phyloP scores from a whole-genome alignment of 148 eudicot species.

The Amaranthus hypochondriacus region DNA sequence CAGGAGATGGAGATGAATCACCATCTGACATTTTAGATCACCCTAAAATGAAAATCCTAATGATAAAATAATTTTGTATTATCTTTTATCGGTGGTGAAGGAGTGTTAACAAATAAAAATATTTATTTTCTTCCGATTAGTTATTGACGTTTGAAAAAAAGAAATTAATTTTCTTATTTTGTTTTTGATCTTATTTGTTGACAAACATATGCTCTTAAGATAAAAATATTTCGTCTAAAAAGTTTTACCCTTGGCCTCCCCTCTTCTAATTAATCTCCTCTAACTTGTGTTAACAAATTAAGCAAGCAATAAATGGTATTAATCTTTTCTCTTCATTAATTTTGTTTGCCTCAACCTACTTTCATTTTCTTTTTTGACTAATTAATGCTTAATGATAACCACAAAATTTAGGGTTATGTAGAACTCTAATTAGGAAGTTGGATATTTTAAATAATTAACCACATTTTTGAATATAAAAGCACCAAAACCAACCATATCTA shows the following conservation, averaged over 20 bases:
- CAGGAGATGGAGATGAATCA: slow-evolving; percentile 20
- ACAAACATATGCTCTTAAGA: slow-evolving; percentile 2
- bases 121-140: too few relatives aligned
- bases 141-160: too few relatives aligned
- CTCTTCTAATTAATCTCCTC: slow-evolving; percentile 22
- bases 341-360: neutral
- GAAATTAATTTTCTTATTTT: slow-evolving; percentile 1
- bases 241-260: slow-evolving; percentile 23
- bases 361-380: slow-evolving; percentile 1
- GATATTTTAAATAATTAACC: neutral
- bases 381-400: slow-evolving; percentile 3
- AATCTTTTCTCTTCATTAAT: slow-evolving; percentile 15
- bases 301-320: neutral
- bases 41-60: too few relatives aligned
- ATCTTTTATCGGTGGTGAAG: too few relatives aligned
- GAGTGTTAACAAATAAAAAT: too few relatives aligned
- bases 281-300: neutral
- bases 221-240: slow-evolving; percentile 8
- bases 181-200: neutral
- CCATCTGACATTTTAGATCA: slow-evolving; percentile 12
- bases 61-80: too few relatives aligned
- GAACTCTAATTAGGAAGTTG: neutral
- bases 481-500: neutral
- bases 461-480: neutral
- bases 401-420: slow-evolving; percentile 17